Evolutionary conservation across 2,329 filamentous ascomycete species (phyloP), one percentile per base, ranked within the genome.

Genomic region (Cercospora sp.): DNA sequence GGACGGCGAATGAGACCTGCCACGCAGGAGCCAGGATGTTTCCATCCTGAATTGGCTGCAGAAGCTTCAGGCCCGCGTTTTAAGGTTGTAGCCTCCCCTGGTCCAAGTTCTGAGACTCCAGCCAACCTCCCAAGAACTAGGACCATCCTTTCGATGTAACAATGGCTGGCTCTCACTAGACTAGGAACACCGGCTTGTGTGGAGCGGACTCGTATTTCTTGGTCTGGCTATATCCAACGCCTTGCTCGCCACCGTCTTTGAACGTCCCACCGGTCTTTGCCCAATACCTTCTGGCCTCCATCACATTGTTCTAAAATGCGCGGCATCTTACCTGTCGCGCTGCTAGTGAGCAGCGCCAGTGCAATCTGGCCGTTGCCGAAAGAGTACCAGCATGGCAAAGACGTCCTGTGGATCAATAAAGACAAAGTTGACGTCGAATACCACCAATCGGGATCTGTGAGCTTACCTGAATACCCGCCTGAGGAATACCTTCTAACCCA

Each of bases 341-440:
- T 71, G 16, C 62, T 72, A 42, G 68, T 64, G 45, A 26, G 70
- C 68, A 67, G 75, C 28, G 76, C 72, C 12, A 60, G 73, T 3
- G 82, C 82, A 4, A 73, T 84, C 61, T 84, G 82, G 82, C 82
- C 82, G 0, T 72, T 81, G 16, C 82, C 82, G 12, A 68, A 74
- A 13, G 73, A 73, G 4, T 81, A 82, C 63, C 74, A 75, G 12
- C 75, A 78, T 40, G 82, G 82, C 42, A 73, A 80, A 53, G 75
- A 73, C 28, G 78, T 80, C 26, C 69, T 83, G 3, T 84, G 79
- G 75, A 79, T 84, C 57, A 70, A 74, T 48, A 60, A 70, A 51
- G 69, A 75, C 36, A 75, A 80, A 66, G 78, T 82, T 18, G 67
- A 75, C 3, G 77, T 83, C 74, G 75, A 77, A 64, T 79, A 80